Percentiles rank a stretch among this genome's conserved stretches.
Conservation (phyloP, 1,139 yeast species). For the Candida sanyaensis region DNA sequence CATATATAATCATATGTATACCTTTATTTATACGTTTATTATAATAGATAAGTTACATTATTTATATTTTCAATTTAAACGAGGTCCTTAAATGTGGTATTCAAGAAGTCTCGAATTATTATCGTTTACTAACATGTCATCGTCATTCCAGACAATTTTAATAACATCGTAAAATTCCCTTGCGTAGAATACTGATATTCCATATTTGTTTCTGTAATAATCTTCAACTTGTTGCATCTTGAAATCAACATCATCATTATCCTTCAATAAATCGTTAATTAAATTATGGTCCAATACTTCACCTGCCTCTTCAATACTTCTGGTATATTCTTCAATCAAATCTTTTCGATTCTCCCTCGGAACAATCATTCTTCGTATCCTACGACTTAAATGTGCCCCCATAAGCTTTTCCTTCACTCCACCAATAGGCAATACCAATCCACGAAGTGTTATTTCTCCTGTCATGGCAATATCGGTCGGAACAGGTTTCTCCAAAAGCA, state of each 20-base stretch:
- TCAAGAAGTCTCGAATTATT: constrained; percentile 36
- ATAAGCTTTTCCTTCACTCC: constrained; percentile 83
- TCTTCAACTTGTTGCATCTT: constrained; percentile 46
- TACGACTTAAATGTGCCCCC: constrained; percentile 75
- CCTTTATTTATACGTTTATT: not conserved
- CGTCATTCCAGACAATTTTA: constrained; percentile 63
- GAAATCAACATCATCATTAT: constrained; percentile 32
- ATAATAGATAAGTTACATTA: not conserved
- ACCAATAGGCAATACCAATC: constrained; percentile 86
- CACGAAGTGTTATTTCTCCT: constrained; percentile 87
- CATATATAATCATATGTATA: not conserved
- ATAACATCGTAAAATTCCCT: constrained; percentile 80
- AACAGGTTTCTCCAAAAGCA: constrained; percentile 67
- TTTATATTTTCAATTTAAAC: not conserved
- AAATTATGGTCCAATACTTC: constrained; percentile 18
- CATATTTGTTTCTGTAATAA: constrained; percentile 51
- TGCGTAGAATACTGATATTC: constrained; percentile 63
- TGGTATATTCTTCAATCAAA: constrained; percentile 59
- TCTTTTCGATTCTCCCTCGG: constrained; percentile 75
- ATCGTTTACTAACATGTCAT: constrained; percentile 33
- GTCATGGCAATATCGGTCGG: constrained; percentile 83
- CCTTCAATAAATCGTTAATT: constrained; percentile 39
- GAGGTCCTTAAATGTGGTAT: constrained; percentile 31
- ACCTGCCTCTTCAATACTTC: constrained; percentile 34
- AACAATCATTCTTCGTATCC: constrained; percentile 56